Base-by-base conservation (phyloP, 2,329 filamentous ascomycete species). In the Aspergillus bombycis region DNA sequence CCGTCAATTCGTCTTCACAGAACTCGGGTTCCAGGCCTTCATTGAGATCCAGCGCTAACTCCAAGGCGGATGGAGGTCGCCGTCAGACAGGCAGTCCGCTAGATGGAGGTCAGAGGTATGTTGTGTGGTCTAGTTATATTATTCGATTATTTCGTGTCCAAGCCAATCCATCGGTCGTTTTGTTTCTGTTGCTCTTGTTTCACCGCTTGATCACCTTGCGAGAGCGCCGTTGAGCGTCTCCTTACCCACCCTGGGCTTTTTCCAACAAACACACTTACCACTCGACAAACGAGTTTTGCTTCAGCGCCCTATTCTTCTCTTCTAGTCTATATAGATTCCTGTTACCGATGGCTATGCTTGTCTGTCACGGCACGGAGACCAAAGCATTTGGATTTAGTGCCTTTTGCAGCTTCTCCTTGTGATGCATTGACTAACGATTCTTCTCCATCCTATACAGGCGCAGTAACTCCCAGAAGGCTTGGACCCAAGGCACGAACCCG, bases 401-500 rank as follows among this genome's bases (percentile, higher is more conserved):
- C 4, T n/a, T 12, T 8, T 46, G 6, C 21, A 38, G 43, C 23
- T 26, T 43, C 19, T 10, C 26, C 36, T 48, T 28, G 41, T 16
- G 10, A 59, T 56, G 57, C 66, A 62, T 72, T 75, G 59, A 71
- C 70, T 64, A 68, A 67, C 14, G 53, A 59, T 65, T 19, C 10
- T 34, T 41, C 26, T 32, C 58, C 66, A 60, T 53, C 66, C 54
- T 52, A 60, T 55, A 67, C 68, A 78, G 79, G 82, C 84, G 77
- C 81, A 84, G 80, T 78, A 85, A 76, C 75, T 81, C 82, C 55
- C 84, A 84, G 68, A 88, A 86, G 76, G 86, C 86, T 71, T 89
- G 87, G 87, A 82, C 83, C 56, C 81, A 84, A 71, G 85, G 85
- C 70, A 82, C 84, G 62, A 89, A 89, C 74, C 85, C 86, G 52